A percentile compares a stretch with the other conserved stretches of the same genome.
Conservation (phyloP, 2,329 filamentous ascomycete genomes). For the Botryotinia convoluta region DNA sequence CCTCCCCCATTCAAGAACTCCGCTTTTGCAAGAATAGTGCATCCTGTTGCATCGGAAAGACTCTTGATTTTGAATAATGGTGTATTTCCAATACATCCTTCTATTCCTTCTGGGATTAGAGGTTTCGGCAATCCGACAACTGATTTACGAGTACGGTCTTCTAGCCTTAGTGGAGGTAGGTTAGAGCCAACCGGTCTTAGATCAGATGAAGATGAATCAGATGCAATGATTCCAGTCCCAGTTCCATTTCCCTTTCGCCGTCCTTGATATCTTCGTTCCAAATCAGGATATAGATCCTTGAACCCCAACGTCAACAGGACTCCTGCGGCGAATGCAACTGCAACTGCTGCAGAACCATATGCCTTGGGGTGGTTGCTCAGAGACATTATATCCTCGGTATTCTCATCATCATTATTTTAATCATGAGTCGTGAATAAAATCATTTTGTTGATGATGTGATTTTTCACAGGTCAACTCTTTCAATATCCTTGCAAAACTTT, state of each 20-base stretch:
- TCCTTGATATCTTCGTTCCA: conserved; percentile 62
- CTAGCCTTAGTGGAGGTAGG: conserved; percentile 49
- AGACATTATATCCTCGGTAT: conserved; percentile 48
- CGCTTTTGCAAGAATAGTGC: conserved; percentile 87
- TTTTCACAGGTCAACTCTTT: conserved; percentile 2
- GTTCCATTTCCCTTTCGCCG: conserved; percentile 34
- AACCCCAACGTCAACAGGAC: conserved; percentile 72
- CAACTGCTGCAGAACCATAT: conserved; percentile 64
- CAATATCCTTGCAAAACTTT: conserved; percentile 16
- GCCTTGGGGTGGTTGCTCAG: conserved; percentile 59
- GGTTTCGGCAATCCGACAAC: conserved; percentile 26
- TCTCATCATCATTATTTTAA: conserved; percentile 19
- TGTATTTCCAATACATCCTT: conserved; percentile 90
- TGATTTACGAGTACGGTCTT: conserved; percentile 51
- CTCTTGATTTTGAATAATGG: conserved; percentile 83
- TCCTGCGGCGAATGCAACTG: conserved; percentile 73
- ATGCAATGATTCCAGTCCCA: conserved; percentile 17
- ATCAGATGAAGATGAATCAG: conserved; percentile 25
- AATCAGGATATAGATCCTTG: conserved; percentile 76
- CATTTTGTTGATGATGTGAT: conserved; percentile 8
- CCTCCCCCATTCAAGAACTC: conserved; percentile 96
- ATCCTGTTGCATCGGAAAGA: conserved; percentile 81
- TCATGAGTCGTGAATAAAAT: conserved; percentile 1
- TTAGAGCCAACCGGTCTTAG: conserved; percentile 34
- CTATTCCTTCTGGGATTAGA: conserved; percentile 72